Evolutionary conservation across 495 filamentous ascomycete genomes (phyloP), one percentile per base, ranked within the genome.

Genomic region (Neurospora tetrasperma): DNA sequence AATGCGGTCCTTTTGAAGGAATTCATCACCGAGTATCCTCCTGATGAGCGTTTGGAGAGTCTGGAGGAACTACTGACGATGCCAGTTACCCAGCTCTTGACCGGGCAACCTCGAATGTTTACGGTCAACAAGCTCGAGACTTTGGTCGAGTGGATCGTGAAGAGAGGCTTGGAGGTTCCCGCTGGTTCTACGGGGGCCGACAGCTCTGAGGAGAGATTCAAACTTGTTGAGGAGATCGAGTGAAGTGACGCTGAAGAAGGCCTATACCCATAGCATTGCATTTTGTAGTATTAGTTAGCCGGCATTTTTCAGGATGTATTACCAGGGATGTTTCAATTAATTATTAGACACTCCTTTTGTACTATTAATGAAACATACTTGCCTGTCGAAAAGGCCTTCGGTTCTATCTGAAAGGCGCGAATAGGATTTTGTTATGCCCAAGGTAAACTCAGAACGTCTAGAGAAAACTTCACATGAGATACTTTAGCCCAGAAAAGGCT

Each of bases 1-100:
- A 80, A 86, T 62, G 84, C 84, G 5, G 81, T 89, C 20, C 74
- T 88, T 35, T 73, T 92, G 43, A 81, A 85, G 73, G 54, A 66
- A 14, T 66, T 66, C 8, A 38, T 66, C 4, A 18, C 54, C 2
- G 54, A 35, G 3, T 12, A 66, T 4, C 27, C 54, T 31, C 12
- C 12, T 16, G 54, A 66, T 10, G 27, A 66, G 54, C 23, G 54
- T 0, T 10, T 66, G 54, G 54, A 66, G 0, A 16, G 7, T 1
- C 16, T 62, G 54, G 48, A 62, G 54, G 12, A 18, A 2, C 0
- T 66, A 6, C 6, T 66, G 23, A 14, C 23, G 2, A 18, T 1
- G 54, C 27, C 27, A 9, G 54, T 66, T 35, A 18, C 27, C 4
- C 1, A 18, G 54, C 6, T 66, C 16, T 66, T 66, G 54, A 0